Percentiles rank a stretch among this genome's conserved stretches.
Conservation (phyloP, 139 green algal genomes). For the Micractinium sp. region DNA sequence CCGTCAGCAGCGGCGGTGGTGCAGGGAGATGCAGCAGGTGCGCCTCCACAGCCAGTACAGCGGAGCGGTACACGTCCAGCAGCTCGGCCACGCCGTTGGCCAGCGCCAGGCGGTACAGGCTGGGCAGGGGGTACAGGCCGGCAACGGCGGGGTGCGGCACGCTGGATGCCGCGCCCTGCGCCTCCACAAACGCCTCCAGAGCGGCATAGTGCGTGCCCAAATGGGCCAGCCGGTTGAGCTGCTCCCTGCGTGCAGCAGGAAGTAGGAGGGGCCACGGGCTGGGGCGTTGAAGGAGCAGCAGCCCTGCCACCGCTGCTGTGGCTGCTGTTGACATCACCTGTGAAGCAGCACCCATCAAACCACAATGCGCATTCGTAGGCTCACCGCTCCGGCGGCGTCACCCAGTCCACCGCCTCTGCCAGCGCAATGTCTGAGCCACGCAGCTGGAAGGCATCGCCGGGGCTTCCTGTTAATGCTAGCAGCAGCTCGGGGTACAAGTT, state of each 20-base stretch:
- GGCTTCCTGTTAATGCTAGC: constrained; percentile 76
- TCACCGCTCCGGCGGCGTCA: constrained; percentile 47
- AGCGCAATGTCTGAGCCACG: neutral
- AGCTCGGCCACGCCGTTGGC: constrained; percentile 80
- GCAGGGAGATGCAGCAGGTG: constrained; percentile 50
- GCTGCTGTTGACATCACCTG: neutral
- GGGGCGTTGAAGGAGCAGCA: neutral
- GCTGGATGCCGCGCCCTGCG: constrained; percentile 25
- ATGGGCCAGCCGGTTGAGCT: constrained; percentile 66
- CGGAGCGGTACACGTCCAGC: constrained; percentile 78
- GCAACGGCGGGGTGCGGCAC: neutral
- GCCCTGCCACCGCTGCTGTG: neutral
- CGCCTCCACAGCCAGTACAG: constrained; percentile 74
- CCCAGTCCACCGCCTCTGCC: constrained; percentile 42
- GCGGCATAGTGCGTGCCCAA: constrained; percentile 75
- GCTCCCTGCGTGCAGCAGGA: constrained; percentile 50
- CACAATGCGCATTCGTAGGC: neutral
- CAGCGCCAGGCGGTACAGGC: constrained; percentile 73
- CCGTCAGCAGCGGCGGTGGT: constrained; percentile 53
- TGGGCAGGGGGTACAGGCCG: constrained; percentile 5
- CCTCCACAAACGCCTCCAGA: constrained; percentile 71
- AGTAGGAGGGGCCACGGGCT: constrained; percentile 13
- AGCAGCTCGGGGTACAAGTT: constrained; percentile 85
- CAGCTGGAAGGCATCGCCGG: constrained; percentile 84
- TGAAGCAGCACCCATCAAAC: neutral